These are phyloP conservation scores for Withania somnifera DNA, from an alignment of 305 asterid species.

Conservation along the genomic window DNA sequence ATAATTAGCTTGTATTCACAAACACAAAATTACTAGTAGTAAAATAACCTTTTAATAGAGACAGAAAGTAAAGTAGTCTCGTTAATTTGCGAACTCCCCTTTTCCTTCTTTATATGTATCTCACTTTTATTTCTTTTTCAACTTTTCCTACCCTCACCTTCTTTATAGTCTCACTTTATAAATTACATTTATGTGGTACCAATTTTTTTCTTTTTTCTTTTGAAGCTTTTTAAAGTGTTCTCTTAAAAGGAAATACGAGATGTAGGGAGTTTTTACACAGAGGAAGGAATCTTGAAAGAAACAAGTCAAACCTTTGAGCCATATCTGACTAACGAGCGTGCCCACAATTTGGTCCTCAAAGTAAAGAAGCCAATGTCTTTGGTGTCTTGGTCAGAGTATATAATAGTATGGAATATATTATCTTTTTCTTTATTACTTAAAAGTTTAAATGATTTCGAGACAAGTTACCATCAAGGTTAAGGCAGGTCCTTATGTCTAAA, in stretches of 20 bases:
- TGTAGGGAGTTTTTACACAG: background rate
- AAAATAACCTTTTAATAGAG: background rate
- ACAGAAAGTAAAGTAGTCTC: background rate
- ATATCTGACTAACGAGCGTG: background rate
- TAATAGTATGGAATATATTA: too few relatives aligned
- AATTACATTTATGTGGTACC: background rate
- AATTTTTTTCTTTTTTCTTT: background rate
- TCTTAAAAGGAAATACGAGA: background rate
- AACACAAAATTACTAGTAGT: background rate
- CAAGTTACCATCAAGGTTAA: too few relatives aligned
- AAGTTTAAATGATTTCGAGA: too few relatives aligned
- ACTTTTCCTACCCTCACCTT: constrained; percentile 42
- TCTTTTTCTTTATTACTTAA: too few relatives aligned
- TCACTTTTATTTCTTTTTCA: constrained; percentile 24
- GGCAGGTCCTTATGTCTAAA: too few relatives aligned
- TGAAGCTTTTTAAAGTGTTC: background rate
- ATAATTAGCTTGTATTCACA: too few relatives aligned
- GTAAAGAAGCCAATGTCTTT: background rate
- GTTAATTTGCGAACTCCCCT: constrained; percentile 9
- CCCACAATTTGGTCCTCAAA: background rate
- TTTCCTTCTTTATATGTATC: constrained; percentile 9
- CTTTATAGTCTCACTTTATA: constrained; percentile 27
- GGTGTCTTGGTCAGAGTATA: background rate
- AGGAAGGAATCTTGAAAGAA: constrained; percentile 20
- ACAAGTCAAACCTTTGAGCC: constrained; percentile 49